A percentile compares a stretch with the other conserved stretches of the same genome.
Evolutionary conservation across 345 rosid genomes (phyloP).

Genomic region (Nasturtium officinale): DNA sequence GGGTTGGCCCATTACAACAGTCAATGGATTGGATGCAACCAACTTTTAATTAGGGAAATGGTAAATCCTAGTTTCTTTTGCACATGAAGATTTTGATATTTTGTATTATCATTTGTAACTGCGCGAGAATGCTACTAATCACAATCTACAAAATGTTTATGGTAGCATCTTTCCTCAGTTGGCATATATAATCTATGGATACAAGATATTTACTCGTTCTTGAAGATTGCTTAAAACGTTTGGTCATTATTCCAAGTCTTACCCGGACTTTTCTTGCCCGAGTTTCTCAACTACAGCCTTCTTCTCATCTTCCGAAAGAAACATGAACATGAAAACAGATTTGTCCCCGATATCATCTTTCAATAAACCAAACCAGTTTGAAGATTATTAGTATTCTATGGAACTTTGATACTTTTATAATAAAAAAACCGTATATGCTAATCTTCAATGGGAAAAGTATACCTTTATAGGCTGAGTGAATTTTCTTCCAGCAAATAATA

Average conservation of each 20-base stretch:
- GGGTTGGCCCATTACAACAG: not conserved
- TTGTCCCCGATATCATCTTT: constrained; percentile 97
- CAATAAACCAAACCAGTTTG: constrained; percentile 25
- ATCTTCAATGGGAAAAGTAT: not conserved
- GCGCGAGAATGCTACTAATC: not conserved
- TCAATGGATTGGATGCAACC: not conserved
- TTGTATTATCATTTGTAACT: not conserved
- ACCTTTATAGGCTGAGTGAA: constrained; percentile 95
- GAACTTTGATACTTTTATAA: not conserved
- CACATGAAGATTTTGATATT: not conserved
- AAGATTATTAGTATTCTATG: constrained; percentile 16
- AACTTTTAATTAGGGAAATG: constrained; percentile 3
- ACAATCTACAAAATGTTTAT: constrained; percentile 30
- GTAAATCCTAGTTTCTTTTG: not conserved
- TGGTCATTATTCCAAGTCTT: not conserved
- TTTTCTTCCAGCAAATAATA: constrained; percentile 88
- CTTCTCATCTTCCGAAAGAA: constrained; percentile 78
- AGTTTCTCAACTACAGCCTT: constrained; percentile 65
- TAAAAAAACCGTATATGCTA: not conserved
- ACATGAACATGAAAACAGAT: constrained; percentile 81
- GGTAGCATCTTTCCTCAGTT: constrained; percentile 14
- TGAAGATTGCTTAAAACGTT: constrained; percentile 20
- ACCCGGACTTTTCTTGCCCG: constrained; percentile 53
- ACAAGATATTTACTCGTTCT: constrained; percentile 30
- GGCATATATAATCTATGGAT: constrained; percentile 20